Evolutionary conservation across 2,329 filamentous ascomycete species (phyloP).

Genomic region (Leptodontidium sp.): DNA sequence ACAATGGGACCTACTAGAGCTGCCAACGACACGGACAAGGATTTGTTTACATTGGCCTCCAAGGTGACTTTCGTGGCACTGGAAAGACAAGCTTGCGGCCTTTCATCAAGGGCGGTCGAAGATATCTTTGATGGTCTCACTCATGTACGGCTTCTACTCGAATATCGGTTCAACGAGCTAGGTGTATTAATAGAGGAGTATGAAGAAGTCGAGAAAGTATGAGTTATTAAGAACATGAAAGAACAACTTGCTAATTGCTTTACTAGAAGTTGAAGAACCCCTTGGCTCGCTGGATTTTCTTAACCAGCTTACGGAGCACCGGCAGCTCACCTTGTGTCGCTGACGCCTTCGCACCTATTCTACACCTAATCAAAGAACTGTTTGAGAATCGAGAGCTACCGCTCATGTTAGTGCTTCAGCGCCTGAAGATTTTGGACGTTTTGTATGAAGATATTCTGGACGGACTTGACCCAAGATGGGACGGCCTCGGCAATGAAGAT

Average conservation of each 20-base stretch:
- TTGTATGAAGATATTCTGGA: slow-evolving; percentile 18
- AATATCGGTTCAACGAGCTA: slow-evolving; percentile 14
- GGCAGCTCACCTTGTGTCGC: slow-evolving; percentile 14
- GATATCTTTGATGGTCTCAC: slow-evolving; percentile 13
- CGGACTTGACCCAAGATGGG: slow-evolving; percentile 22
- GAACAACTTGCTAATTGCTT: slow-evolving; percentile 9
- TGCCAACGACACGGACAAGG: slow-evolving; percentile 10
- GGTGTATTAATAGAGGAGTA: slow-evolving; percentile 6
- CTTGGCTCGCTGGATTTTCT: slow-evolving; percentile 21
- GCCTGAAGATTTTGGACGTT: slow-evolving; percentile 20
- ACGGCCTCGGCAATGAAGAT: slow-evolving; percentile 16
- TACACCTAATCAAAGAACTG: slow-evolving; percentile 19
- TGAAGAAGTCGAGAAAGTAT: slow-evolving; percentile 20
- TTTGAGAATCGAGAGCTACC: slow-evolving; percentile 22
- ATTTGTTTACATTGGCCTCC: not conserved
- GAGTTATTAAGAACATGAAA: slow-evolving; percentile 14
- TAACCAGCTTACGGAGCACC: slow-evolving; percentile 18
- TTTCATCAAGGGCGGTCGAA: slow-evolving; percentile 13
- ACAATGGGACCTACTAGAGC: slow-evolving; percentile 2
- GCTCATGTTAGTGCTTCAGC: slow-evolving; percentile 15
- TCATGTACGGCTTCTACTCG: slow-evolving; percentile 18
- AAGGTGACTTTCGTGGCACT: slow-evolving; percentile 18
- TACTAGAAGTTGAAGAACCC: slow-evolving; percentile 16
- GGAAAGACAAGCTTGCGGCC: slow-evolving; percentile 12
- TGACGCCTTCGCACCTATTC: slow-evolving; percentile 17